Evolutionary conservation across 148 eudicot species (phyloP).

Genomic region (Nepenthes mirabilis): DNA sequence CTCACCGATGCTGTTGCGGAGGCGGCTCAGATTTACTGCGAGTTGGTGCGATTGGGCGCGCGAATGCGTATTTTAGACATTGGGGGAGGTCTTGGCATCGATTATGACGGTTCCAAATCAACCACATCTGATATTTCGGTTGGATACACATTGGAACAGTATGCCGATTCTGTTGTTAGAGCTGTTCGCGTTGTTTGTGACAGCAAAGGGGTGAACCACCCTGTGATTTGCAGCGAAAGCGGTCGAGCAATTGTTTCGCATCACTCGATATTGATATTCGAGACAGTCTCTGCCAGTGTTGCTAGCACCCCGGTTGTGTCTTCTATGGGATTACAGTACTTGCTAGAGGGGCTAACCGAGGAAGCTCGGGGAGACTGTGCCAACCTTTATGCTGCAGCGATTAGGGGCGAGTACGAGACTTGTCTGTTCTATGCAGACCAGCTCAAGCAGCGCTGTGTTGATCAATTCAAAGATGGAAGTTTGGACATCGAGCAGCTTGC

Average conservation of each 20-base stretch:
- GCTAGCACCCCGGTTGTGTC: conserved; percentile 11
- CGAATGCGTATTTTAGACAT: conserved; percentile 75
- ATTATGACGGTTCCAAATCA: conserved; percentile 80
- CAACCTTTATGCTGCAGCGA: conserved; percentile 36
- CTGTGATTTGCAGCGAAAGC: conserved; percentile 69
- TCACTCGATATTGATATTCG: conserved; percentile 67
- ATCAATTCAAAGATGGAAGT: conserved; percentile 72
- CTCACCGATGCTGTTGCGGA: conserved; percentile 68
- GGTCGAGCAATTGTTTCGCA: conserved; percentile 91
- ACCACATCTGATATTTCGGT: conserved; percentile 72
- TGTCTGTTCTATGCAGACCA: conserved; percentile 52
- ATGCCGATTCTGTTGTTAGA: conserved; percentile 65
- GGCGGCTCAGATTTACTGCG: conserved; percentile 79
- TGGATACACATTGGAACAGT: conserved; percentile 59
- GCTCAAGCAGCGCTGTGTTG: conserved; percentile 69
- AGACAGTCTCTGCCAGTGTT: conserved; percentile 37
- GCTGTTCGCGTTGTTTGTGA: conserved; percentile 51
- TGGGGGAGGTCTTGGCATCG: conserved; percentile 89
- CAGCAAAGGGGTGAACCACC: conserved; percentile 40
- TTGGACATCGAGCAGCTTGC: conserved; percentile 73
- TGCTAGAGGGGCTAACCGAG: conserved; percentile 36
- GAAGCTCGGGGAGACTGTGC: conserved; percentile 49
- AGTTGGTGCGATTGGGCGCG: conserved; percentile 72
- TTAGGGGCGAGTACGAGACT: conserved; percentile 47
- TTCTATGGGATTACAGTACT: conserved; percentile 16